Conservation (phyloP, 1,284 basidiomycete genomes). For the Cryptococcus deneoformans region DNA sequence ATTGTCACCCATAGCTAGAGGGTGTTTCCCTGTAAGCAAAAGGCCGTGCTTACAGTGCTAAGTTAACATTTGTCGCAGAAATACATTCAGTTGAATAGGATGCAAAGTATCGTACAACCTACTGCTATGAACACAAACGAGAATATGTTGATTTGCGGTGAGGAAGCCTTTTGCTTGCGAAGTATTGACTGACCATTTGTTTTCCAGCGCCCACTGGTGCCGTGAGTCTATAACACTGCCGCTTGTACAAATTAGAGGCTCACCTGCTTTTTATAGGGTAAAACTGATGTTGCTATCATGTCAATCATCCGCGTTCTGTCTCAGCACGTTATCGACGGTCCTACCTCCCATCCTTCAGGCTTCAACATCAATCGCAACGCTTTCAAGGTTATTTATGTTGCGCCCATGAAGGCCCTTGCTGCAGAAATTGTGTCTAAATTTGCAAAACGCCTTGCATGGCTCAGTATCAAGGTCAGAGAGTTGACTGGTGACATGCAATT, state of each 20-base stretch:
- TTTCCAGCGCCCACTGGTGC: constrained; percentile 88
- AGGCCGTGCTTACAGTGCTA: constrained; percentile 1
- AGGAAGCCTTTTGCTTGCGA: constrained; percentile 34
- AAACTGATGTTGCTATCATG: constrained; percentile 98
- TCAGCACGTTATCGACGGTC: constrained; percentile 59
- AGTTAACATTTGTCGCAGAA: constrained; percentile 56
- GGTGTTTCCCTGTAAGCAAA: constrained; percentile 77
- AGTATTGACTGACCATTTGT: not conserved
- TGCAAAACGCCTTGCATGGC: constrained; percentile 84
- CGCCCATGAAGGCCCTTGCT: constrained; percentile 98
- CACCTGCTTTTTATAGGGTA: constrained; percentile 70
- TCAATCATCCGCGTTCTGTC: constrained; percentile 83
- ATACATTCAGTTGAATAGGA: constrained; percentile 83
- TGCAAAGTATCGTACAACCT: constrained; percentile 93
- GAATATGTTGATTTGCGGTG: constrained; percentile 93
- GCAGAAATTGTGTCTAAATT: constrained; percentile 95
- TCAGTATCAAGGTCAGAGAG: constrained; percentile 83
- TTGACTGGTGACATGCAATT: constrained; percentile 99
- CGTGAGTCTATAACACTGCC: constrained; percentile 55
- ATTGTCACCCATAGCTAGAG: constrained; percentile 72
- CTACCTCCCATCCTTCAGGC: constrained; percentile 49
- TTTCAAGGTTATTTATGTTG: constrained; percentile 99
- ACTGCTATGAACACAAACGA: constrained; percentile 94
- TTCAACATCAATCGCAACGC: constrained; percentile 62
- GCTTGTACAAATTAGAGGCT: not conserved